Evolutionary conservation across 2,329 filamentous ascomycete genomes (phyloP).

Genomic region (Arthrocladium fulminans): DNA sequence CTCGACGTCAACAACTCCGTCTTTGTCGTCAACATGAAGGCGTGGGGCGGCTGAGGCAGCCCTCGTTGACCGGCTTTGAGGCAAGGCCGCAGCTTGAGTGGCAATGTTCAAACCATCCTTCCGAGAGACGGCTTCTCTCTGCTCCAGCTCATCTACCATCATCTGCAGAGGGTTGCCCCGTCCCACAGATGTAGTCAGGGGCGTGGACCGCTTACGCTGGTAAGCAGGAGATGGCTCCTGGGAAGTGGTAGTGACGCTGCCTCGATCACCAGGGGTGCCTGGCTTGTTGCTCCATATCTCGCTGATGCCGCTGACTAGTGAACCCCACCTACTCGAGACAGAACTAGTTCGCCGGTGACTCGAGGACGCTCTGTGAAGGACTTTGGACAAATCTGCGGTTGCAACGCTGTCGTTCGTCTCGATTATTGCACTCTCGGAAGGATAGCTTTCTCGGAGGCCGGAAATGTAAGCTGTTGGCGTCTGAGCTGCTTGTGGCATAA

Average conservation of each 20-base stretch:
- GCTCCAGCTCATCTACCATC: slow-evolving; percentile 9
- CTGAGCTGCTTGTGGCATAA: slow-evolving; percentile 39
- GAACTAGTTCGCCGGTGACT: slow-evolving; percentile 39
- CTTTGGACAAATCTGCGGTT: slow-evolving; percentile 48
- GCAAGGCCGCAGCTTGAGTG: background rate
- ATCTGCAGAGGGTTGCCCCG: slow-evolving; percentile 6
- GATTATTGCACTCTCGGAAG: slow-evolving; percentile 16
- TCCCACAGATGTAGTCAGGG: background rate
- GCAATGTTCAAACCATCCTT: background rate
- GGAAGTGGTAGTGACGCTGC: slow-evolving; percentile 21
- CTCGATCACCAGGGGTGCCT: slow-evolving; percentile 36
- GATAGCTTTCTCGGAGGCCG: slow-evolving; percentile 18
- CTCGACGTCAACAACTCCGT: slow-evolving; percentile 54
- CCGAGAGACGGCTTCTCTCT: background rate
- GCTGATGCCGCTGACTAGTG: slow-evolving; percentile 40
- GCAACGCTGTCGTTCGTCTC: slow-evolving; percentile 38
- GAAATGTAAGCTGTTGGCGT: slow-evolving; percentile 46
- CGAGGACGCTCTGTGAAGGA: slow-evolving; percentile 45
- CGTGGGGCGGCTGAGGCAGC: slow-evolving; percentile 13
- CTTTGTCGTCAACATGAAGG: slow-evolving; percentile 33
- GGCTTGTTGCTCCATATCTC: slow-evolving; percentile 45
- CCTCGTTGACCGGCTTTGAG: background rate
- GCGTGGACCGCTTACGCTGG: slow-evolving; percentile 16
- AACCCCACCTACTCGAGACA: slow-evolving; percentile 48
- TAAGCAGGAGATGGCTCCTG: background rate